Conservation (phyloP, 2,329 filamentous ascomycete genomes). For the Fusarium denticulatum region DNA sequence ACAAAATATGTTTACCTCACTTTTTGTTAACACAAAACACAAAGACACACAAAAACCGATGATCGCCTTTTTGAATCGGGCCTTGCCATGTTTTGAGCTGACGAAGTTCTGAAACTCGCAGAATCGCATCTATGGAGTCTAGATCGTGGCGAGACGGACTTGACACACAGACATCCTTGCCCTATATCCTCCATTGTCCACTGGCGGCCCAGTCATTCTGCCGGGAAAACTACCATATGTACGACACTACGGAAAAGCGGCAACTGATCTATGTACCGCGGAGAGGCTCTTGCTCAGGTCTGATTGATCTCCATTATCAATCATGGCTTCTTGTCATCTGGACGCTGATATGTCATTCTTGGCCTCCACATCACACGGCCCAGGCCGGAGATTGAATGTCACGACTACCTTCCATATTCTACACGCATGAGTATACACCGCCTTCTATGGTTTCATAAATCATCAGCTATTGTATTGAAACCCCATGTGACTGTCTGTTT, state of each 20-base stretch:
- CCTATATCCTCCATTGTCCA: constrained; percentile 4
- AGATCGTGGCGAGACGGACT: constrained; percentile 31
- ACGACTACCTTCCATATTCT: not conserved
- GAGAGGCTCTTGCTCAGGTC: not conserved
- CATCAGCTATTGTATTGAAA: not conserved
- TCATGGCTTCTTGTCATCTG: not conserved
- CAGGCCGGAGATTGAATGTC: not conserved
- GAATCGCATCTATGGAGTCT: constrained; percentile 20
- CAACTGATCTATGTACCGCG: not conserved
- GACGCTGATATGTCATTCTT: not conserved
- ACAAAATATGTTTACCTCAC: not conserved
- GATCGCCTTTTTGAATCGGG: not conserved
- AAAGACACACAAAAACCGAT: not conserved
- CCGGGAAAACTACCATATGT: constrained; percentile 14
- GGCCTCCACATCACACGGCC: not conserved
- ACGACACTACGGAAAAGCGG: constrained; percentile 20
- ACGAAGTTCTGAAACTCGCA: constrained; percentile 22
- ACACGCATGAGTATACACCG: not conserved
- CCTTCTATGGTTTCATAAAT: not conserved
- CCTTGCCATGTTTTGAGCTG: constrained; percentile 23
- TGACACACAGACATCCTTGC: constrained; percentile 16
- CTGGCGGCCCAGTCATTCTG: constrained; percentile 1
- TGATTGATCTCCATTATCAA: constrained; percentile 2
- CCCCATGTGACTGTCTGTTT: not conserved
- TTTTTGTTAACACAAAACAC: constrained; percentile 2